phyloP scores from a whole-genome alignment of 305 asterid species.

The Plantago rigida region DNA sequence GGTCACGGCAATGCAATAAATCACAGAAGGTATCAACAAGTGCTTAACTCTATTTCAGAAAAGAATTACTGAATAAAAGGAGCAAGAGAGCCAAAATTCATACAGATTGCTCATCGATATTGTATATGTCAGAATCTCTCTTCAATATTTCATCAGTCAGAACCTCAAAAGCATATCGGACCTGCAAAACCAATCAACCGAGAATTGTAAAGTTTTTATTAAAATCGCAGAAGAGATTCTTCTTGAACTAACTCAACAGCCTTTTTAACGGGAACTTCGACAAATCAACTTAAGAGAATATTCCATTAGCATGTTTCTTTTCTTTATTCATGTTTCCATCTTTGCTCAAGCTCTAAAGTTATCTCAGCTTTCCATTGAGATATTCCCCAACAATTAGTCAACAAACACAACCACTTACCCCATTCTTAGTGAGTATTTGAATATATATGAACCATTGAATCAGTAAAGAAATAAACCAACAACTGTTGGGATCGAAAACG shows the following conservation, averaged over 20 bases:
- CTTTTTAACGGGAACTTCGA: not conserved
- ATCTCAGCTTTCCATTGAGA: too few species aligned
- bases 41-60: constrained; percentile 7
- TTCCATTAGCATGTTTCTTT: too few species aligned
- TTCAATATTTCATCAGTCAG: constrained; percentile 67
- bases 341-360: too few species aligned
- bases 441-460: too few species aligned
- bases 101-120: constrained; percentile 70
- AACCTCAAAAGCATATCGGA: constrained; percentile 82
- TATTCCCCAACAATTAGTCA: too few species aligned
- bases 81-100: constrained; percentile 28
- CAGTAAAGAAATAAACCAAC: too few species aligned
- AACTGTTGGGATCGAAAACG: too few species aligned
- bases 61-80: constrained; percentile 17
- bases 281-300: too few species aligned
- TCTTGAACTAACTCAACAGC: constrained; percentile 5
- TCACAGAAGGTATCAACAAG: constrained; percentile 14
- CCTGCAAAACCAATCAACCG: constrained; percentile 46
- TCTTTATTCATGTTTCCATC: too few species aligned
- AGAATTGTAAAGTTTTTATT: constrained; percentile 13
- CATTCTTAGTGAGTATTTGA: too few species aligned
- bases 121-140: constrained; percentile 80
- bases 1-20: constrained; percentile 14
- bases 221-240: constrained; percentile 1
- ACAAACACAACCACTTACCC: too few species aligned